Conservation (phyloP, 2,329 filamentous ascomycete genomes). For the Paecilomyces variotii region DNA sequence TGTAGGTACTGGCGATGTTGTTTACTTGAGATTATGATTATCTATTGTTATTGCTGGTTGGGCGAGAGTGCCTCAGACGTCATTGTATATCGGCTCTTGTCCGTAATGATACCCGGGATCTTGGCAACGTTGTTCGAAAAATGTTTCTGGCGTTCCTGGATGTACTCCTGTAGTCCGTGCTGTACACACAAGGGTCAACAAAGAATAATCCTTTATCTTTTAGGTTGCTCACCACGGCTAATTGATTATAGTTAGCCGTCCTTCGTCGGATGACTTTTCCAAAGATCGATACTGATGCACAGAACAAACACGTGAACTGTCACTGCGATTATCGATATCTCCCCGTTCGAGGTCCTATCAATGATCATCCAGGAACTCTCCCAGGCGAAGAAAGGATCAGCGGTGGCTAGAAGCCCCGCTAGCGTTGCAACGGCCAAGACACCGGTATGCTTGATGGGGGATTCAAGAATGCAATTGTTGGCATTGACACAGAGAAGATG, state of each 20-base stretch:
- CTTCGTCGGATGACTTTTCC: neutral
- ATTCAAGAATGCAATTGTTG: neutral
- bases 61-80: neutral
- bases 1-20: no score
- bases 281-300: neutral
- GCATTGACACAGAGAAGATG: neutral
- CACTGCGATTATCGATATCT: neutral
- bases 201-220: neutral
- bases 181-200: neutral
- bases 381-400: neutral
- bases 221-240: neutral
- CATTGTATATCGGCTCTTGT: neutral
- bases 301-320: neutral
- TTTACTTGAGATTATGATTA: no score
- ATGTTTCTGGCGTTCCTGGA: neutral
- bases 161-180: neutral
- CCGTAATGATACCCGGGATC: neutral
- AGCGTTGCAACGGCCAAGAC: constrained; percentile 1
- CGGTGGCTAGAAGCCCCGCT: neutral
- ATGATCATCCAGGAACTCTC: neutral
- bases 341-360: neutral
- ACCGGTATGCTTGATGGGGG: neutral
- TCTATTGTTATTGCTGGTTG: neutral
- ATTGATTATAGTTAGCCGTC: neutral
- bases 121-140: neutral